Evolutionary conservation across 2,329 filamentous ascomycete species (phyloP).

Genomic region (Clarireedia monteithiana): DNA sequence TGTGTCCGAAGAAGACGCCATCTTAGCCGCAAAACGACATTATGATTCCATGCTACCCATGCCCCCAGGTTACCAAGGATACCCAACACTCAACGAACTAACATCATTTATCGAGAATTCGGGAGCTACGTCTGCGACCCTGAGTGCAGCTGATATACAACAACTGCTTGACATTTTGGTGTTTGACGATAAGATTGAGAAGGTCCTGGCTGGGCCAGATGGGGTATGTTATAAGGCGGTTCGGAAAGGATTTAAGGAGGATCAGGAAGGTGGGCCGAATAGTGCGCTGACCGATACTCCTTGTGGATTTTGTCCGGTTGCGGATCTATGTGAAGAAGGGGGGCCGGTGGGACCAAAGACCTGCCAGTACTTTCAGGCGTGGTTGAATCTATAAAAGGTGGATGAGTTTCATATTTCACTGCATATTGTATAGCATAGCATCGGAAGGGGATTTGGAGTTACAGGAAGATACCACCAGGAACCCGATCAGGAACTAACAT

Average conservation of each 20-base stretch:
- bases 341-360: slow-evolving; percentile 84
- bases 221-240: slow-evolving; percentile 31
- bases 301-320: slow-evolving; percentile 87
- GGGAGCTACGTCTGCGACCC: slow-evolving; percentile 61
- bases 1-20: slow-evolving; percentile 15
- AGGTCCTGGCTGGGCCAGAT: slow-evolving; percentile 32
- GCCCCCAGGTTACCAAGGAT: slow-evolving; percentile 60
- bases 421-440: slow-evolving; percentile 26
- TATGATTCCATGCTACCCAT: slow-evolving; percentile 38
- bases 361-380: slow-evolving; percentile 85
- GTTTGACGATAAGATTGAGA: slow-evolving; percentile 78
- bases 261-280: slow-evolving; percentile 35
- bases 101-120: slow-evolving; percentile 64
- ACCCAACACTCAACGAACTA: slow-evolving; percentile 74
- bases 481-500: too few relatives aligned
- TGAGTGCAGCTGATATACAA: slow-evolving; percentile 69
- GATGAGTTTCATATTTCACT: neutral
- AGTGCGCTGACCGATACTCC: slow-evolving; percentile 68
- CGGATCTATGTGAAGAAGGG: slow-evolving; percentile 83
- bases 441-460: slow-evolving; percentile 22
- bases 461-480: slow-evolving; percentile 25
- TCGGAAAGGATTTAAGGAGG: slow-evolving; percentile 19
- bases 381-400: slow-evolving; percentile 50
- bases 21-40: slow-evolving; percentile 10
- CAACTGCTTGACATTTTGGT: slow-evolving; percentile 82